Base-by-base conservation (phyloP, 2,329 filamentous ascomycete genomes). In the Immersiporthe knoxdaviesiana region DNA sequence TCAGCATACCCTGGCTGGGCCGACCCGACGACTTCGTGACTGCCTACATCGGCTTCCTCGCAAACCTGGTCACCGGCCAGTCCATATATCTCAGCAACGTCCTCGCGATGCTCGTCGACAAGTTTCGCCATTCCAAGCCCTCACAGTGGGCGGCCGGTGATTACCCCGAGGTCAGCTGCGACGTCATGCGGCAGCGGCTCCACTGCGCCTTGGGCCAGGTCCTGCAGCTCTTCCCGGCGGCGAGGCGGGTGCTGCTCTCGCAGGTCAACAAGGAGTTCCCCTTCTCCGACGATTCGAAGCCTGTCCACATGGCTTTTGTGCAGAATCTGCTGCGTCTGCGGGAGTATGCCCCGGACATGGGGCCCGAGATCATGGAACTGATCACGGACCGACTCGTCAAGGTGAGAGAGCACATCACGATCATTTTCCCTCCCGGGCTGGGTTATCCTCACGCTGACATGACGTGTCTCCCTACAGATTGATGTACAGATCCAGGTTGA, bases 401-500 rank as follows among this genome's bases (percentile, higher is more conserved):
- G 56, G 70, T 71, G 39, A 65, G 70, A 69, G 39, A 65, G 70
- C 24, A 47, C 2, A 47, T 11, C 21, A 30, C 37, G 6, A 47
- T 7, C 60, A 24, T 1, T 54, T 35, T 4, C 61, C 37, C 37
- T 8, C 35, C 35, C 3, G 8, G 24, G 54, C 27, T 27, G n/a
- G 35, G 8, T 35, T 3, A 18, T 18, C 30, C 47, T 50, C 50
- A 12, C n/a, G 67, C 70, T 71, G 35, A 71, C 54, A n/a, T n/a
- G n/a, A n/a, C n/a, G n/a, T n/a, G 54, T n/a, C 37, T 3, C 11
- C n/a, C 24, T 58, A 18, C 32, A 71, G 80, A 92, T 98, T 69
- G 96, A 99, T 77, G 93, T 97, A 1, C 92, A 97, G 77, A 96
- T 98, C 79, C 95, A 97, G 79, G 88, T 94, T 63, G 94, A 98